phyloP scores from a whole-genome alignment of 345 rosid species.

The Crucihimalaya himalaica region DNA sequence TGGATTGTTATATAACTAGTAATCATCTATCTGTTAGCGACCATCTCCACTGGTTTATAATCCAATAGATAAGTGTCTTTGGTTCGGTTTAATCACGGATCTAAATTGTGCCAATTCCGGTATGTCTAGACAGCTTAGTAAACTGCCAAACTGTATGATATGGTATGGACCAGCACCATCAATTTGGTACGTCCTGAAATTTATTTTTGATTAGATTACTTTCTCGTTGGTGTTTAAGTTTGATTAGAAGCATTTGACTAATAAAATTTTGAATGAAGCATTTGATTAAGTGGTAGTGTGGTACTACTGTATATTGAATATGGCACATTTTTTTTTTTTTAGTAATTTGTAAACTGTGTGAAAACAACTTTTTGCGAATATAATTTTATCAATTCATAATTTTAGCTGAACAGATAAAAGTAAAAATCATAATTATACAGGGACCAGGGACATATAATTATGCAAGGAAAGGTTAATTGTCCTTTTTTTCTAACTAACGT shows the following conservation, averaged over 20 bases:
- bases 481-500: not conserved
- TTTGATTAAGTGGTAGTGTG: not conserved
- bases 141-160: not conserved
- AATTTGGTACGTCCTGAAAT: too few relatives aligned
- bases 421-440: not conserved
- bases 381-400: not conserved
- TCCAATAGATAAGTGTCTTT: not conserved
- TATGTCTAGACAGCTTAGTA: not conserved
- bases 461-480: not conserved
- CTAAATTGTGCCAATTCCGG: not conserved
- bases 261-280: not conserved
- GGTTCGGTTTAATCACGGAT: not conserved
- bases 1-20: constrained; percentile 13
- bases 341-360: not conserved
- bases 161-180: too few relatives aligned
- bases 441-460: not conserved
- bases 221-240: not conserved
- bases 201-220: not conserved
- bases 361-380: not conserved
- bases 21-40: not conserved
- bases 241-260: too few relatives aligned
- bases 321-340: too few relatives aligned
- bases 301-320: not conserved
- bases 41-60: constrained; percentile 7
- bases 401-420: not conserved